Evolutionary conservation across 345 rosid genomes (phyloP), one percentile per base, ranked within the genome.

Genomic region (Rhodamnia argentea): DNA sequence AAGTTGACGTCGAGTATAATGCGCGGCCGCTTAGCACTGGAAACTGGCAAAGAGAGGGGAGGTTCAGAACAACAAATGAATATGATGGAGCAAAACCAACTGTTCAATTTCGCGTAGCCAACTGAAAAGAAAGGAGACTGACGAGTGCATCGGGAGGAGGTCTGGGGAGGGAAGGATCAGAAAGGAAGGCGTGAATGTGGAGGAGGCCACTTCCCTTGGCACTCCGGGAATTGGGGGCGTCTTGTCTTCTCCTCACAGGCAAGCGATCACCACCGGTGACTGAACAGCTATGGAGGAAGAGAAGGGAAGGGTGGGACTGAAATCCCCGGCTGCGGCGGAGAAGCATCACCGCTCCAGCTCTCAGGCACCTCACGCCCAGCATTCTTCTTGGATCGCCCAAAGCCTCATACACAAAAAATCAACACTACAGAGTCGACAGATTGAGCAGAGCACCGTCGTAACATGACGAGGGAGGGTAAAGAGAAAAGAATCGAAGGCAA

Each of bases 1-100:
- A 13, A 3, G 88, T 24, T 23, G 86, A 57, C 51, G 84, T 87
- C 59, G 88, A 86, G 62, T 83, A 86, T 37, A 70, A 37, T 16
- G 85, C 20, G 85, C 24, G 85, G 60, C 87, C 82, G 42, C 53
- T 52, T 23, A 83, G 57, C 87, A 83, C 32, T 13, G 87, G 47
- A 54, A 57, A 57, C 84, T 85, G 87, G 37, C 23, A 5, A 12
- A 59, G 75, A 76, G 70, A 32, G 8, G 42, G 83, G 84, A 51
- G 52, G 37, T 37, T 70, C 78, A 70, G 5, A 70, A 40, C 24
- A 32, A 37, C 78, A 70, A 22, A 70, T 13, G 11, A 70, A 70
- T 5, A 37, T 32, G 78, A 32, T 32, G 42, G 55, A 52, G 42
- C 60, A 53, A 53, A 58, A 56, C 64, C 27, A 29, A 15, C 54